phyloP scores from a whole-genome alignment of 306 rosid genomes.

The Glycyrrhiza uralensis region DNA sequence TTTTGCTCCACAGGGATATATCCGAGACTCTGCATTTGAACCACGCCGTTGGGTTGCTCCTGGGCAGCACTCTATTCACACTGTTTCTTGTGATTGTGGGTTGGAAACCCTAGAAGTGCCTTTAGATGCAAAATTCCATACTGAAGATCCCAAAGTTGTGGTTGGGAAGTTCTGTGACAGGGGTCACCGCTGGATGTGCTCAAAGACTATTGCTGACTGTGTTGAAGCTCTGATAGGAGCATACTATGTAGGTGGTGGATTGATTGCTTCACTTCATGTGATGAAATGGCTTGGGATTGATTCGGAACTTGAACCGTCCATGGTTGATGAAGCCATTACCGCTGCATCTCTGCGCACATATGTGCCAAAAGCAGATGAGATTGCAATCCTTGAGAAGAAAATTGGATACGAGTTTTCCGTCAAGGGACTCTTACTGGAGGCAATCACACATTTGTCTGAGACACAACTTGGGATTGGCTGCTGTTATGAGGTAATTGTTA shows the following conservation, averaged over 20 bases:
- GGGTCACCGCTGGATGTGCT: conserved; percentile 92
- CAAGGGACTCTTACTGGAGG: conserved; percentile 83
- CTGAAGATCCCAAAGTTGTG: conserved; percentile 66
- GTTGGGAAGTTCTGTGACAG: conserved; percentile 81
- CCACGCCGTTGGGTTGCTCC: conserved; percentile 99
- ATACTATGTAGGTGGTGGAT: conserved; percentile 76
- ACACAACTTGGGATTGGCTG: conserved; percentile 56
- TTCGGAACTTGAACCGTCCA: conserved; percentile 61
- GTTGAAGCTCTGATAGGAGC: conserved; percentile 96
- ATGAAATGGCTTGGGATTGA: conserved; percentile 86
- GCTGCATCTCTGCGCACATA: conserved; percentile 57
- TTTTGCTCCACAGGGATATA: conserved; percentile 58
- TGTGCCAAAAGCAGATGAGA: conserved; percentile 53
- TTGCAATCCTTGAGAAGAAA: conserved; percentile 63
- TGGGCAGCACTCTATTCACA: conserved; percentile 57
- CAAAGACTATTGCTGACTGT: conserved; percentile 87
- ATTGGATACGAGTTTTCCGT: conserved; percentile 64
- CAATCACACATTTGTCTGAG: conserved; percentile 71
- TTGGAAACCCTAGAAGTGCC: conserved; percentile 85
- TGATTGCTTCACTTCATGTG: conserved; percentile 65
- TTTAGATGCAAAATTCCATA: conserved; percentile 54
- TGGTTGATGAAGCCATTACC: conserved; percentile 64
- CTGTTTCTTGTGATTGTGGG: conserved; percentile 69
- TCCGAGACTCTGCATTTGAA: conserved; percentile 83
- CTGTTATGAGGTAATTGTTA: conserved; percentile 69